Percentiles rank a stretch among this genome's conserved stretches.
phyloP scores from a whole-genome alignment of 768 basidiomycete genomes.

The Boletus tylopilopsis region DNA sequence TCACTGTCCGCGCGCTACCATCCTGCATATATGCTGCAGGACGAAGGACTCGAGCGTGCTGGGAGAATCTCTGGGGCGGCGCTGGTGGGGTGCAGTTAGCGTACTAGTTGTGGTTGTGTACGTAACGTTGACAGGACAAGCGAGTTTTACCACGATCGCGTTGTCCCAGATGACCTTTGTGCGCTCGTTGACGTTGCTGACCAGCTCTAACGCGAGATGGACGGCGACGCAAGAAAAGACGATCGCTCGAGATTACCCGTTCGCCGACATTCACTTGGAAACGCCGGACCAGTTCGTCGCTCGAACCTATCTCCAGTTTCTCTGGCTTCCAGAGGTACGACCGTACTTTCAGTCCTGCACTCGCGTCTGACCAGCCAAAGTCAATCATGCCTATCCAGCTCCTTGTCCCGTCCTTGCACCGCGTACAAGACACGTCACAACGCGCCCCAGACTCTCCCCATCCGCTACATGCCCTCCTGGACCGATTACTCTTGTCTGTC shows the following conservation, averaged over 20 bases:
- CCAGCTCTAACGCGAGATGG: constrained; percentile 41
- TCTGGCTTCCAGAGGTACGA: constrained; percentile 73
- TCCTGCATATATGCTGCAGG: constrained; percentile 79
- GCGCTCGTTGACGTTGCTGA: constrained; percentile 19
- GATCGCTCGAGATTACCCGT: constrained; percentile 54
- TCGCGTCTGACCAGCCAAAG: constrained; percentile 35
- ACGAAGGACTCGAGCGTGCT: constrained; percentile 70
- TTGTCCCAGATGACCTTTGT: constrained; percentile 14
- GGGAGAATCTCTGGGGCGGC: constrained; percentile 45
- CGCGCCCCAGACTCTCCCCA: constrained; percentile 37
- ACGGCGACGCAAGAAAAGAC: constrained; percentile 55
- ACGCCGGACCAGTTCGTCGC: constrained; percentile 54
- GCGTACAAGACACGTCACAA: constrained; percentile 38
- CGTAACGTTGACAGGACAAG: too few relatives aligned
- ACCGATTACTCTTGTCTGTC: constrained; percentile 60
- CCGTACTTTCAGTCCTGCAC: background rate
- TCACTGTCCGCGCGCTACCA: constrained; percentile 42
- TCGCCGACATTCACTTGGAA: constrained; percentile 41
- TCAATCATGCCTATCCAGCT: constrained; percentile 66
- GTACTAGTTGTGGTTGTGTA: background rate
- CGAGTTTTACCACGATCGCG: too few relatives aligned
- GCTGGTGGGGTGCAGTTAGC: constrained; percentile 7
- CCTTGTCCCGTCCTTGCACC: constrained; percentile 53
- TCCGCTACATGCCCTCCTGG: constrained; percentile 55
- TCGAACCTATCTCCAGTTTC: constrained; percentile 68